phyloP scores from a whole-genome alignment of 2,329 filamentous ascomycete species.

The Plectosphaerella cucumerina region DNA sequence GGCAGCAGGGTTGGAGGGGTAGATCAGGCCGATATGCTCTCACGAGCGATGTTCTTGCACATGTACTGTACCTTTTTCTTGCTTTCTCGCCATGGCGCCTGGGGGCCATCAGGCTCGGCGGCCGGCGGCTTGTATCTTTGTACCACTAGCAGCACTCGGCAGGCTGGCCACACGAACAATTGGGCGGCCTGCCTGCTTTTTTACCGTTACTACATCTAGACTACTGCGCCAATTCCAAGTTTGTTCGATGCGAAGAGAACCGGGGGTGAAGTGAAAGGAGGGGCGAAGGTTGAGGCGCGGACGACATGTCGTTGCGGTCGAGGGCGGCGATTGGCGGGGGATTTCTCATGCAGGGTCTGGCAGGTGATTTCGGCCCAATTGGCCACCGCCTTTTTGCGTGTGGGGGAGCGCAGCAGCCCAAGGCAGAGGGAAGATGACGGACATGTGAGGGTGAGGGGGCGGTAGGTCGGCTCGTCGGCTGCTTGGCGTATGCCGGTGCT shows the following conservation, averaged over 20 bases:
- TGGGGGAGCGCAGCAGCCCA: background rate
- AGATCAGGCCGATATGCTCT: constrained; percentile 16
- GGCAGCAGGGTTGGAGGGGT: constrained; percentile 4
- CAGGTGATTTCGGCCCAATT: constrained; percentile 1
- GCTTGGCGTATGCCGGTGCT: background rate
- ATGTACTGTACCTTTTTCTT: background rate
- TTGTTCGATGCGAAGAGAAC: too few relatives aligned
- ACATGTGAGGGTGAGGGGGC: background rate
- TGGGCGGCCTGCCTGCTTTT: too few relatives aligned
- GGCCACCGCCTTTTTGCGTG: background rate
- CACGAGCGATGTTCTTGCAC: constrained; percentile 12
- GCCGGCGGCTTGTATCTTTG: background rate
- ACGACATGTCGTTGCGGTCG: background rate
- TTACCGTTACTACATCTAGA: too few relatives aligned
- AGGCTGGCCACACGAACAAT: background rate
- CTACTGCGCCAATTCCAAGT: too few relatives aligned
- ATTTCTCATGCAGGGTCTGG: background rate
- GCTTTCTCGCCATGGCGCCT: constrained; percentile 3
- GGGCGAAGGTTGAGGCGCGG: background rate
- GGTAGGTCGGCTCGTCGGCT: background rate
- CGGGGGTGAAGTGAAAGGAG: background rate
- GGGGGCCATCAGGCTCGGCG: background rate
- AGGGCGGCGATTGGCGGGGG: background rate
- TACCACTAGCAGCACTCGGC: too few relatives aligned
- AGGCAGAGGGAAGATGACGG: background rate